phyloP scores from a whole-genome alignment of 129 eudicot genomes.

The Artemisia annua region DNA sequence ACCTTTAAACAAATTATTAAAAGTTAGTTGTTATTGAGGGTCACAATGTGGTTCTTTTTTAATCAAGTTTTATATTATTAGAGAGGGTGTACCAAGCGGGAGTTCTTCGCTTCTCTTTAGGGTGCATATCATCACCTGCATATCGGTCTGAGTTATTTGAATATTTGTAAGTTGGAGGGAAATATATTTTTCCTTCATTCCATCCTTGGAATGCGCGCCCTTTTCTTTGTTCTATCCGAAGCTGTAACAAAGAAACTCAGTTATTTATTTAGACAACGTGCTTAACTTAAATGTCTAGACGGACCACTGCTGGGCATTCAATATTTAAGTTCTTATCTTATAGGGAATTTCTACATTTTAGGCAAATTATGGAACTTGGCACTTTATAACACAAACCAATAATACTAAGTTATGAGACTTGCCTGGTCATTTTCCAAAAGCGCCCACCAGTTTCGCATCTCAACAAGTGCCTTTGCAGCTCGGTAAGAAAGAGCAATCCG shows the following conservation, averaged over 20 bases:
- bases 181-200: conserved; percentile 90
- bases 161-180: conserved; percentile 97
- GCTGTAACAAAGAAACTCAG: conserved; percentile 58
- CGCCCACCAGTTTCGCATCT: conserved; percentile 95
- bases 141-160: conserved; percentile 94
- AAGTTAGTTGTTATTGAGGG: background rate
- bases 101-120: conserved; percentile 90
- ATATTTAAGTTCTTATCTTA: too few relatives aligned
- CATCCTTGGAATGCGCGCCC: conserved; percentile 88
- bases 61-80: background rate
- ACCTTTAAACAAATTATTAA: conserved; percentile 49
- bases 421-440: conserved; percentile 93
- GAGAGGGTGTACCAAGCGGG: conserved; percentile 81
- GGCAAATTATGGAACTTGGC: background rate
- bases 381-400: background rate
- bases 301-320: too few relatives aligned
- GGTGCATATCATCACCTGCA: conserved; percentile 87
- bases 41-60: background rate
- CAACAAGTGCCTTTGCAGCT: conserved; percentile 88
- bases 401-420: conserved; percentile 29
- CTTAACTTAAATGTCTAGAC: too few relatives aligned
- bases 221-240: conserved; percentile 74
- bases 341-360: too few relatives aligned
- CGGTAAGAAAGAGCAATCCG: conserved; percentile 91
- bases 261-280: too few relatives aligned